Evolutionary conservation across 306 rosid genomes (phyloP).

Genomic region (Ormosia semicastrata): DNA sequence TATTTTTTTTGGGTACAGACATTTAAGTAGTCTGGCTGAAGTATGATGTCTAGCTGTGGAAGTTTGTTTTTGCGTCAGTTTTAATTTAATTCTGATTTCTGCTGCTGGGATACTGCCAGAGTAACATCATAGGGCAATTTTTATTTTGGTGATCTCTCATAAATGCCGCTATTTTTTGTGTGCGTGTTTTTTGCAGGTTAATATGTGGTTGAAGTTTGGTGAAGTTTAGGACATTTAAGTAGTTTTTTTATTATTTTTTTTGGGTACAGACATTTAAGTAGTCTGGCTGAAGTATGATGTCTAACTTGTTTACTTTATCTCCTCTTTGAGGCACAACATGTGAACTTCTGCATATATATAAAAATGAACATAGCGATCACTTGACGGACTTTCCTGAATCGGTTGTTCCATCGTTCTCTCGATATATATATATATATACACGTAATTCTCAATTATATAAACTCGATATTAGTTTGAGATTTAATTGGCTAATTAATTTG

Average conservation of each 20-base stretch:
- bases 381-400: background rate
- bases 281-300: background rate
- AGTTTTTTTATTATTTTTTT: background rate
- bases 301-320: background rate
- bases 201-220: constrained; percentile 11
- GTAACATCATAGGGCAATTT: background rate
- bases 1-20: background rate
- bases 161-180: background rate
- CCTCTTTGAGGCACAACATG: constrained; percentile 9
- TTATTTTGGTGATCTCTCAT: background rate
- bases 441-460: background rate
- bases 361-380: background rate
- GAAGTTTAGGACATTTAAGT: background rate
- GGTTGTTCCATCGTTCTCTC: background rate
- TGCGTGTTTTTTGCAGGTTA: constrained; percentile 18
- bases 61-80: background rate
- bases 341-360: constrained; percentile 9
- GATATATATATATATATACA: no score
- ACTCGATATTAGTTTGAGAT: background rate
- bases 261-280: background rate
- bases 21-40: background rate
- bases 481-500: no score
- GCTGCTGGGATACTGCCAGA: background rate
- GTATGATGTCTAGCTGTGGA: constrained; percentile 6
- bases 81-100: constrained; percentile 5